Conservation (phyloP, 1,284 basidiomycete species). For the Phellopilus nigrolimitatus region DNA sequence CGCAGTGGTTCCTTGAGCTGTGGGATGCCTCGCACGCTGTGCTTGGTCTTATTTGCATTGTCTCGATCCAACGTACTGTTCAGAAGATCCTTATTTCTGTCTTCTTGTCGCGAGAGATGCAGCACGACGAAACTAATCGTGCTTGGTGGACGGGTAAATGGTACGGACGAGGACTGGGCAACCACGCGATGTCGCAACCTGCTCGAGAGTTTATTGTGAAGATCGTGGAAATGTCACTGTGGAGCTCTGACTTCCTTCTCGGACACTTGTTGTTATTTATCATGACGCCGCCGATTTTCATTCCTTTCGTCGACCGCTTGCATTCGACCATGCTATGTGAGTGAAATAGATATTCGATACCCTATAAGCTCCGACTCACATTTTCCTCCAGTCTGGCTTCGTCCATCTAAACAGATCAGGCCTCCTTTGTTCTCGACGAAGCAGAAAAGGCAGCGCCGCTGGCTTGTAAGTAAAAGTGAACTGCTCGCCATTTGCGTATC, state of each 20-base stretch:
- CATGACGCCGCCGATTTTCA: constrained; percentile 77
- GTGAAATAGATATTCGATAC: too few relatives aligned
- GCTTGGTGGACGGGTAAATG: constrained; percentile 99
- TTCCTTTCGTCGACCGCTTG: constrained; percentile 82
- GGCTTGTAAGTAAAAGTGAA: constrained; percentile 71
- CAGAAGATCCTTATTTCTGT: constrained; percentile 92
- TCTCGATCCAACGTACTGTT: constrained; percentile 85
- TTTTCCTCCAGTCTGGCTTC: constrained; percentile 73
- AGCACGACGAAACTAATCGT: constrained; percentile 94
- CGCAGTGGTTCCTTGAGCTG: constrained; percentile 97
- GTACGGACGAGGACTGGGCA: constrained; percentile 89
- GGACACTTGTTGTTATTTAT: constrained; percentile 82
- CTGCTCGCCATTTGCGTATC: constrained; percentile 7
- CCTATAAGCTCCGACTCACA: constrained; percentile 24
- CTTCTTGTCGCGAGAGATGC: constrained; percentile 92
- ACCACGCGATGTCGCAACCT: constrained; percentile 87
- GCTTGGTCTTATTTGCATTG: constrained; percentile 79
- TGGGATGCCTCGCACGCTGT: constrained; percentile 96
- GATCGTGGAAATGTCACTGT: constrained; percentile 93
- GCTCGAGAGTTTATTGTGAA: constrained; percentile 96
- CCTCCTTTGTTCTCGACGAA: constrained; percentile 93
- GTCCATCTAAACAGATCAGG: constrained; percentile 90
- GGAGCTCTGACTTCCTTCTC: constrained; percentile 87
- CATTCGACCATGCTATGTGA: constrained; percentile 89
- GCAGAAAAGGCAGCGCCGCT: constrained; percentile 85